Percentiles rank a stretch among this genome's conserved stretches.
Evolutionary conservation across 352 stramenopile species (phyloP).

Genomic region (Halophytophthora polymorphica): DNA sequence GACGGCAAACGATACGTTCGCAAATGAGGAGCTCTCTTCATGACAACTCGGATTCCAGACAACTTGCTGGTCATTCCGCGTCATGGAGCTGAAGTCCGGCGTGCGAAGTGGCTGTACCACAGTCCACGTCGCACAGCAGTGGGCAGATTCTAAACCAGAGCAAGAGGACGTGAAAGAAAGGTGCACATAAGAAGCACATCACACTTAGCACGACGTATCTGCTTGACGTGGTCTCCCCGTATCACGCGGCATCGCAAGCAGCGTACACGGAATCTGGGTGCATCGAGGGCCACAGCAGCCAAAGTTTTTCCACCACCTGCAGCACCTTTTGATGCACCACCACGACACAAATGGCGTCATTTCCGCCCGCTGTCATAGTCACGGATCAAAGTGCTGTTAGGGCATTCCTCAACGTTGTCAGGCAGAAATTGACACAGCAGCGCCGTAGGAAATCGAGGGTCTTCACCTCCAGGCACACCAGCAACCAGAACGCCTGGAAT

Average conservation of each 20-base stretch:
- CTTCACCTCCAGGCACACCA: conserved; percentile 89
- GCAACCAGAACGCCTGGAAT: conserved; percentile 93
- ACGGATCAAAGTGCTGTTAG: background rate
- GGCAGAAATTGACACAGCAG: background rate
- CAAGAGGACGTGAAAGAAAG: background rate
- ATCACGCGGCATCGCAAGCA: background rate
- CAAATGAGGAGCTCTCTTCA: too few relatives aligned
- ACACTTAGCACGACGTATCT: conserved; percentile 1
- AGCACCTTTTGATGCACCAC: conserved; percentile 62
- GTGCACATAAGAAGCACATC: background rate
- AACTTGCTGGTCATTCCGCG: conserved; percentile 15
- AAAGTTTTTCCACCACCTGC: conserved; percentile 67
- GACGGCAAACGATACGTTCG: too few relatives aligned
- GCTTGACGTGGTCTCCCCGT: background rate
- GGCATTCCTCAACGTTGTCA: background rate
- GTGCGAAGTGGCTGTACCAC: conserved; percentile 9
- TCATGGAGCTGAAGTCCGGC: conserved; percentile 24
- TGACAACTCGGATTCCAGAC: background rate
- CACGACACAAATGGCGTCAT: conserved; percentile 95
- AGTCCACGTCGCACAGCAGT: conserved; percentile 54
- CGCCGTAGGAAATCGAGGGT: background rate
- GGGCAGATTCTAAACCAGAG: conserved; percentile 78
- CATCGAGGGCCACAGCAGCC: conserved; percentile 56
- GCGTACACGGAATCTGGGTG: conserved; percentile 48
- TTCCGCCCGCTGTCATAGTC: conserved; percentile 85